Conservation (phyloP, 768 basidiomycete species). For the Rhodotorula diobovata region DNA sequence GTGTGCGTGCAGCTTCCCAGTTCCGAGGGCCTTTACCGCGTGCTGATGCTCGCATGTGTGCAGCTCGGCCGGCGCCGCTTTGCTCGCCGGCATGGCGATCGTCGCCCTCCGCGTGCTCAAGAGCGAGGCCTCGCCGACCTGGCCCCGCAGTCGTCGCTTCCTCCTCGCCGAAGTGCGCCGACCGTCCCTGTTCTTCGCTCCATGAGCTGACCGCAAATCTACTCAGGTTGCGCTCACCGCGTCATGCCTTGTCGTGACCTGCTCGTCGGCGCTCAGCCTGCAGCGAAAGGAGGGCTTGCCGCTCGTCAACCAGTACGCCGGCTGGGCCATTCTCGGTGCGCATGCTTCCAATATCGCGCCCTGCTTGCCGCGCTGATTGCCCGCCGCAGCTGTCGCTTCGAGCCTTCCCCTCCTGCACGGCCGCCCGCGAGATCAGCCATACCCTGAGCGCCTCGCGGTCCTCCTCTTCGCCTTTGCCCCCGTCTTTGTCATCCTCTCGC, state of each 20-base stretch:
- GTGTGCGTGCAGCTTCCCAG: slow-evolving; percentile 55
- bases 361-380: background rate
- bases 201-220: background rate
- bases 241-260: slow-evolving; percentile 57
- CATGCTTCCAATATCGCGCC: slow-evolving; percentile 1
- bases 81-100: background rate
- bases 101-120: background rate
- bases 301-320: slow-evolving; percentile 56
- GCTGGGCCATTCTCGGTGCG: slow-evolving; percentile 66
- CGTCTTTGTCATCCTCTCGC: slow-evolving; percentile 72
- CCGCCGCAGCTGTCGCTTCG: background rate
- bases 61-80: slow-evolving; percentile 1
- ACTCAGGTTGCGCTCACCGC: background rate
- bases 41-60: background rate
- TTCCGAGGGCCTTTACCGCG: too few relatives aligned
- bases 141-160: background rate
- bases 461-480: slow-evolving; percentile 60
- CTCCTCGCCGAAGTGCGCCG: slow-evolving; percentile 16
- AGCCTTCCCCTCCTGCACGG: slow-evolving; percentile 32
- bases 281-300: slow-evolving; percentile 67
- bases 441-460: slow-evolving; percentile 49
- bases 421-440: slow-evolving; percentile 31
- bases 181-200: background rate
- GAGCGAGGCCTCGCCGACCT: background rate
- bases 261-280: slow-evolving; percentile 58